Conservation (phyloP, 2,329 filamentous ascomycete species). For the Dothistroma septosporum region DNA sequence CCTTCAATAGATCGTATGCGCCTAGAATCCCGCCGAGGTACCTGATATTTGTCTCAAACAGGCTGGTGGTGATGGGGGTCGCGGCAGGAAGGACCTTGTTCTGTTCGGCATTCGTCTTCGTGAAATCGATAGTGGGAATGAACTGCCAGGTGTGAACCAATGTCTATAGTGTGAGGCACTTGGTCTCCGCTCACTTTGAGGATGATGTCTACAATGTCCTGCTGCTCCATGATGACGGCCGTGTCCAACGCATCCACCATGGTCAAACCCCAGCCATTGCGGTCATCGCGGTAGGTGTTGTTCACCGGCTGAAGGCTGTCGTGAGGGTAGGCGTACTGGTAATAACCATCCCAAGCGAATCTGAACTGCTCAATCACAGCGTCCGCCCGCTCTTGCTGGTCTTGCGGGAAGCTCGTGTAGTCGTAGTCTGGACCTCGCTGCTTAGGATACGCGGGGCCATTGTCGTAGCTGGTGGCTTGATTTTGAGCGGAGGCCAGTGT, state of each 20-base stretch:
- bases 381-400: constrained; percentile 42
- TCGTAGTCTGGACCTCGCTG: constrained; percentile 17
- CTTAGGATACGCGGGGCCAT: constrained; percentile 1
- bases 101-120: constrained; percentile 40
- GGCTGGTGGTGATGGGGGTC: constrained; percentile 41
- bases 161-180: background rate
- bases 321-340: constrained; percentile 35
- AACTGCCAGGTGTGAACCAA: constrained; percentile 43
- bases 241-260: constrained; percentile 78
- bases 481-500: background rate
- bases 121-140: constrained; percentile 68
- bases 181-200: constrained; percentile 37
- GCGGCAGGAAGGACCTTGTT: constrained; percentile 36
- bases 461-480: background rate
- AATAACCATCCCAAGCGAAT: constrained; percentile 61
- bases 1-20: constrained; percentile 68
- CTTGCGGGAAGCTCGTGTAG: constrained; percentile 15
- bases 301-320: constrained; percentile 66
- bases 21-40: constrained; percentile 79
- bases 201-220: constrained; percentile 64
- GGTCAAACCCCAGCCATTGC: constrained; percentile 80
- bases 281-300: constrained; percentile 63
- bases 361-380: constrained; percentile 66
- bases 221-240: constrained; percentile 70
- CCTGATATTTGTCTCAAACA: constrained; percentile 89